phyloP scores from a whole-genome alignment of 1,284 basidiomycete genomes.

The Trichosporon faecale region DNA sequence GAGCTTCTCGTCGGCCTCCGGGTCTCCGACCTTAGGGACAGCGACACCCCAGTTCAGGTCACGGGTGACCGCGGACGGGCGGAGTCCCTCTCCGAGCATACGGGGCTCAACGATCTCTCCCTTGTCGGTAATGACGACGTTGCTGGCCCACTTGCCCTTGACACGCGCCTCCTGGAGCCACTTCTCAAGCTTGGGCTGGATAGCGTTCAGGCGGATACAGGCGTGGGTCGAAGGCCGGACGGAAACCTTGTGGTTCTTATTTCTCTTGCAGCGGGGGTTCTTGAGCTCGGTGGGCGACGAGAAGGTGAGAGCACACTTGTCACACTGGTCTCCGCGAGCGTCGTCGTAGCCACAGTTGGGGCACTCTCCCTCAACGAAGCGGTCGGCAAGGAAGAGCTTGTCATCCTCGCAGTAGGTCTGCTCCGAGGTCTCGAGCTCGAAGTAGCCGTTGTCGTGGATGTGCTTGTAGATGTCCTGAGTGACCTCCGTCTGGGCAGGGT shows the following conservation, averaged over 20 bases:
- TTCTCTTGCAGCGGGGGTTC: slow-evolving; percentile 90
- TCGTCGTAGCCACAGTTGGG: slow-evolving; percentile 87
- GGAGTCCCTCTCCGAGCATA: slow-evolving; percentile 72
- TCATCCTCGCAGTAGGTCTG: slow-evolving; percentile 93
- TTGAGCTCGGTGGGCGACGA: slow-evolving; percentile 87
- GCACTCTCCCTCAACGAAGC: slow-evolving; percentile 91
- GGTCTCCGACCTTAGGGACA: slow-evolving; percentile 70
- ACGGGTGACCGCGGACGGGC: slow-evolving; percentile 86
- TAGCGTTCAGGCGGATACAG: slow-evolving; percentile 79
- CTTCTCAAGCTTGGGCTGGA: slow-evolving; percentile 79
- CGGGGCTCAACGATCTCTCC: slow-evolving; percentile 89
- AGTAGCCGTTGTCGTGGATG: slow-evolving; percentile 69
- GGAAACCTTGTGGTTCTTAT: slow-evolving; percentile 72
- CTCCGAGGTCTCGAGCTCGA: slow-evolving; percentile 78
- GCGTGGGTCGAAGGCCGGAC: slow-evolving; percentile 84
- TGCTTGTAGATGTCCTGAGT: slow-evolving; percentile 83
- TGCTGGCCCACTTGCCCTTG: slow-evolving; percentile 85
- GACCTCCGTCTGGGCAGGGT: slow-evolving; percentile 87
- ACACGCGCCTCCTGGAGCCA: slow-evolving; percentile 82
- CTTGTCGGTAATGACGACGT: slow-evolving; percentile 80
- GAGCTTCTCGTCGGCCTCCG: slow-evolving; percentile 73
- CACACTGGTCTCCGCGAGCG: slow-evolving; percentile 97
- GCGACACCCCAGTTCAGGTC: slow-evolving; percentile 97
- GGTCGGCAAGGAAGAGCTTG: slow-evolving; percentile 88
- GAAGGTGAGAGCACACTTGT: slow-evolving; percentile 85